These are phyloP conservation scores for Mixia osmundae DNA, from an alignment of 1,284 basidiomycete species.

Conservation along the genomic window DNA sequence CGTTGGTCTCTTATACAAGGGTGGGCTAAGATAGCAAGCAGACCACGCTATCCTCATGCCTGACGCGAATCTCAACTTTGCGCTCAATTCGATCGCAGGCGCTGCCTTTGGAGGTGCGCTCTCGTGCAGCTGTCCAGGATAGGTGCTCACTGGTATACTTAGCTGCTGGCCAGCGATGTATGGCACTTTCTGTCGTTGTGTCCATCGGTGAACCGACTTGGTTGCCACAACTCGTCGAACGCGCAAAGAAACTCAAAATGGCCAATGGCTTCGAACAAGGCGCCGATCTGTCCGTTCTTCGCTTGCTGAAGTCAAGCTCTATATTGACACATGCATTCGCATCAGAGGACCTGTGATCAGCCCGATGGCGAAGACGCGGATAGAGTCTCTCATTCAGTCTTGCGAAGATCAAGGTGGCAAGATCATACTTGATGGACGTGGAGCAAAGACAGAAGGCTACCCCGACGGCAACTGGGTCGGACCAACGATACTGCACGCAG, in stretches of 20 bases:
- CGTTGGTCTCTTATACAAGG: background rate
- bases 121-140: background rate
- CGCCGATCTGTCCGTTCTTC: conserved; percentile 49
- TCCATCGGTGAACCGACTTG: conserved; percentile 69
- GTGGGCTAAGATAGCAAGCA: conserved; percentile 1
- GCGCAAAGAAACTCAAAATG: conserved; percentile 57
- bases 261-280: conserved; percentile 72
- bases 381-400: conserved; percentile 52
- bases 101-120: conserved; percentile 70
- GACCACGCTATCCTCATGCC: conserved; percentile 84
- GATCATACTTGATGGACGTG: conserved; percentile 68
- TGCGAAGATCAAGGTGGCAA: conserved; percentile 65
- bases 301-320: background rate
- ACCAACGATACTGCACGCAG: conserved; percentile 67
- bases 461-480: conserved; percentile 87
- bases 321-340: background rate
- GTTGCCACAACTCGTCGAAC: conserved; percentile 67
- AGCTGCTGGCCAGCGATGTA: conserved; percentile 90
- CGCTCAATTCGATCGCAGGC: conserved; percentile 77
- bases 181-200: conserved; percentile 72
- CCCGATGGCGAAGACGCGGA: conserved; percentile 54
- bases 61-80: conserved; percentile 84
- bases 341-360: conserved; percentile 80
- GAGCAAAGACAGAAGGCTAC: conserved; percentile 43
- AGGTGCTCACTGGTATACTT: background rate